Conservation (phyloP, 2,329 filamentous ascomycete species). For the Coniella lustricola region DNA sequence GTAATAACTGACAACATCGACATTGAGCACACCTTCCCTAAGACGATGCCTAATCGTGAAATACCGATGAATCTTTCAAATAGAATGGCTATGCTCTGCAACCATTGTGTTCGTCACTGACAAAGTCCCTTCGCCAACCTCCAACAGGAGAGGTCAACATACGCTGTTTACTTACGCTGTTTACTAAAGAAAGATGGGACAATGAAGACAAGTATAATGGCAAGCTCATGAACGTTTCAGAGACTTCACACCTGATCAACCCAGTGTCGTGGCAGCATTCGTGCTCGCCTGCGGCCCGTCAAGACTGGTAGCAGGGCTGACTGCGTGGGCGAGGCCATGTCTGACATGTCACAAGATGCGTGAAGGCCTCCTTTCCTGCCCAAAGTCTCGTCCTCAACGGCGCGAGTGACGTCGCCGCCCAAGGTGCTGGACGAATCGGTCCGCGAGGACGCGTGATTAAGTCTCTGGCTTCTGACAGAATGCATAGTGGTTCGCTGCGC, state of each 20-base stretch:
- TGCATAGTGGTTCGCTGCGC: background rate
- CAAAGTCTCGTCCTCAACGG: background rate
- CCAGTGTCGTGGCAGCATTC: background rate
- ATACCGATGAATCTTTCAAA: conserved; percentile 14
- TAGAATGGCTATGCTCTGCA: conserved; percentile 1
- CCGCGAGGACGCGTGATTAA: background rate
- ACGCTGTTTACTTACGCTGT: too few species aligned
- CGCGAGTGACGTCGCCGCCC: background rate
- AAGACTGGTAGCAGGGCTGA: background rate
- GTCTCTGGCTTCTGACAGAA: background rate
- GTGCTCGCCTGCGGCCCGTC: background rate
- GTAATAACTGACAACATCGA: conserved; percentile 11
- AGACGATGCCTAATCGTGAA: conserved; percentile 11
- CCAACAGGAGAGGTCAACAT: too few species aligned
- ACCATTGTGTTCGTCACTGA: background rate
- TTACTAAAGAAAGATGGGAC: background rate
- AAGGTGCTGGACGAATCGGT: background rate
- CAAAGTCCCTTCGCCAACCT: background rate
- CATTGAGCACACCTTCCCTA: conserved; percentile 4
- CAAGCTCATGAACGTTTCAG: background rate
- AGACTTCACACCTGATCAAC: background rate
- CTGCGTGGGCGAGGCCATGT: background rate
- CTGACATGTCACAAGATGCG: background rate
- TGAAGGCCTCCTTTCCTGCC: background rate
- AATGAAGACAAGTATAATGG: background rate